Base-by-base conservation (phyloP, 2,329 filamentous ascomycete genomes). In the Akanthomyces dipterigenus region DNA sequence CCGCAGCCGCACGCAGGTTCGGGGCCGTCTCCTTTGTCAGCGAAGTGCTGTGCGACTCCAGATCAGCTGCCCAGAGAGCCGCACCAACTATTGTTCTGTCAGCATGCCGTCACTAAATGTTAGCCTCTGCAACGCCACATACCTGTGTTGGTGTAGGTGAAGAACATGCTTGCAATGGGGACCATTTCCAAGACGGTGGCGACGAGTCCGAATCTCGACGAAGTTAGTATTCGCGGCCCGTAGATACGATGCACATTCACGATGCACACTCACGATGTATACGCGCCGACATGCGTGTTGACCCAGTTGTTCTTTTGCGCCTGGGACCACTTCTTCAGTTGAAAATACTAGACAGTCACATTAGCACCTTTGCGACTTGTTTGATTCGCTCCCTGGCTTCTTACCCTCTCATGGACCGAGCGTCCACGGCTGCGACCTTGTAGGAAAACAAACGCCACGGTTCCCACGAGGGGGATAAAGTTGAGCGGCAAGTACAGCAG, bases 51-150 rank as follows among this genome's bases (percentile, higher is more conserved):
- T 80, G 79, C 31, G 75, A 72, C 73, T 96, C 91, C 62, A 96
- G 84, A 72, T 96, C 92, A 20, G 91, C 90, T 45, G 93, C 93
- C 92, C 92, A 97, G n/a, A 98, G 77, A 8, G 93, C 93, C 59
- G 93, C 93, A 8, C 92, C 93, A 62, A 96, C 91, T 87, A 53
- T 8, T 42, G 42, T 42, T 48, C 28, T 12, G 66, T 67, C 55
- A 64, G 51, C 50, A 46, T 48, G 6, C n/a, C 14, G 12, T 63
- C n/a, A 43, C n/a, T 20, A 22, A 3, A n/a, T 6, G 8, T 34
- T 7, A 5, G 42, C 42, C 14, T 11, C 9, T 45, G n/a, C 11
- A 43, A 40, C 28, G 59, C 9, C 11, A 55, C 75, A 70, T 76
- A 84, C 84, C 84, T 1, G 90, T 89, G 73, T 96, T 97, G 18